Evolutionary conservation across 257 asterid genomes (phyloP).

Genomic region (Ehretia macrophylla): DNA sequence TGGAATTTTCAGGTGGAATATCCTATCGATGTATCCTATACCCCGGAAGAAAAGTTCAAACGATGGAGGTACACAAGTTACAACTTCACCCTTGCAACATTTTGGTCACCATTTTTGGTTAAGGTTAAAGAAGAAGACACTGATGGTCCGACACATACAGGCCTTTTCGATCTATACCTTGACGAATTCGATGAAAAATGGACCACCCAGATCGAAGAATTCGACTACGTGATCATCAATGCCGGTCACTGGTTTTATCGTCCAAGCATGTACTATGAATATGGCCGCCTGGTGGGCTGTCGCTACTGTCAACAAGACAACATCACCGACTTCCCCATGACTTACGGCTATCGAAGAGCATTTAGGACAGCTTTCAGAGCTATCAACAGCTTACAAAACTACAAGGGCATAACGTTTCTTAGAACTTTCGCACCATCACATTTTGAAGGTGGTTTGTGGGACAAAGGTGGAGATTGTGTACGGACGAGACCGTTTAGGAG

Average conservation of each 20-base stretch:
- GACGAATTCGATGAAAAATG: constrained; percentile 32
- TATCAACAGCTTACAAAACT: constrained; percentile 20
- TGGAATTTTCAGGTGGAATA: constrained; percentile 32
- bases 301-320: constrained; percentile 17
- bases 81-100: constrained; percentile 44
- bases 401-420: constrained; percentile 17
- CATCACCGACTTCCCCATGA: constrained; percentile 23
- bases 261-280: constrained; percentile 26
- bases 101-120: constrained; percentile 41
- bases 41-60: constrained; percentile 32
- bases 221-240: constrained; percentile 28
- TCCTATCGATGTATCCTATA: constrained; percentile 35
- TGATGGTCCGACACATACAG: constrained; percentile 9
- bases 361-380: constrained; percentile 32
- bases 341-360: constrained; percentile 28
- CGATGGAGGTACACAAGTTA: constrained; percentile 40
- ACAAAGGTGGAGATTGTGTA: constrained; percentile 27
- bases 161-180: constrained; percentile 29
- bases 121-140: constrained; percentile 15
- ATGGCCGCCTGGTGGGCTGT: constrained; percentile 28
- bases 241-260: constrained; percentile 37
- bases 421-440: constrained; percentile 39
- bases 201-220: constrained; percentile 27
- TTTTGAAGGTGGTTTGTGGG: constrained; percentile 34
- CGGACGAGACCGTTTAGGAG: constrained; percentile 28